phyloP scores from a whole-genome alignment of 441 rosid species.

The Gossypium lobatum region DNA sequence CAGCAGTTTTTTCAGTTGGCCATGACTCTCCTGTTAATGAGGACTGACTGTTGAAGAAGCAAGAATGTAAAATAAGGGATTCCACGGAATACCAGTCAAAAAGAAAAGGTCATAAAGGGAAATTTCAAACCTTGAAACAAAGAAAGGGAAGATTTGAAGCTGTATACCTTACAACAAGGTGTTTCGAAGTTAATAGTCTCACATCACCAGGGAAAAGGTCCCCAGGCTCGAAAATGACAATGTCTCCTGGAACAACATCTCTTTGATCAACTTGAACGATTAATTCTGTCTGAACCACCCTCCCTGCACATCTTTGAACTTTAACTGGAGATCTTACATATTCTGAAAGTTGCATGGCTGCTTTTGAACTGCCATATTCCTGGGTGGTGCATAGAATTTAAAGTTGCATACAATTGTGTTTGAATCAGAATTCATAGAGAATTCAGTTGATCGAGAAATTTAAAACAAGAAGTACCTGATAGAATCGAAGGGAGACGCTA shows the following conservation, averaged over 20 bases:
- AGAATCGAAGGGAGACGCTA: slow-evolving; percentile 62
- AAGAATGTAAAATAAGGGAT: slow-evolving; percentile 20
- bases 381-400: slow-evolving; percentile 18
- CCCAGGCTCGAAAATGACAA: slow-evolving; percentile 63
- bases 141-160: background rate
- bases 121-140: background rate
- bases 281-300: slow-evolving; percentile 60
- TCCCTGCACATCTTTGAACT: slow-evolving; percentile 78
- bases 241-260: slow-evolving; percentile 75
- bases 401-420: background rate
- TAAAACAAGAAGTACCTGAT: slow-evolving; percentile 34
- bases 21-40: slow-evolving; percentile 68
- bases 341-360: slow-evolving; percentile 70
- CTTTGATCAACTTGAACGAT: slow-evolving; percentile 64
- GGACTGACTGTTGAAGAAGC: slow-evolving; percentile 53
- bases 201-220: slow-evolving; percentile 77
- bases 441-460: background rate
- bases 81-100: slow-evolving; percentile 12
- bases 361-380: slow-evolving; percentile 71
- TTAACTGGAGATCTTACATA: slow-evolving; percentile 53
- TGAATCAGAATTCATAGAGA: background rate
- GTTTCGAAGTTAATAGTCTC: slow-evolving; percentile 55
- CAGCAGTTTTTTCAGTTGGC: slow-evolving; percentile 52
- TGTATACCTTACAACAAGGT: slow-evolving; percentile 60
- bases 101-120: background rate